A percentile compares a stretch with the other conserved stretches of the same genome.
phyloP scores from a whole-genome alignment of 257 asterid genomes.

The Fraxinus cuspidata region DNA sequence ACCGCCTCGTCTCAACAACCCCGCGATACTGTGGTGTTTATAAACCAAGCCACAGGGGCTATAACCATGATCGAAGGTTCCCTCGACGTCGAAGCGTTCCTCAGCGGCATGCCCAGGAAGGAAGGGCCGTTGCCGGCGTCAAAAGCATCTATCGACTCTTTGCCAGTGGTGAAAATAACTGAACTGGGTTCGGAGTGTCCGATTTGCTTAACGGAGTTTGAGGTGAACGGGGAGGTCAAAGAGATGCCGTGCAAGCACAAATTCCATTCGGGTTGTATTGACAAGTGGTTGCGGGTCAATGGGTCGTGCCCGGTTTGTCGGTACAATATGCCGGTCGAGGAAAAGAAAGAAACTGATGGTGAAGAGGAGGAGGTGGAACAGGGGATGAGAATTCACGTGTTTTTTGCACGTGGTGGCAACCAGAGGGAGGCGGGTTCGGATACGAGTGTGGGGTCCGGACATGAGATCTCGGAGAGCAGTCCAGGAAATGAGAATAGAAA shows the following conservation, averaged over 20 bases:
- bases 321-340: slow-evolving; percentile 43
- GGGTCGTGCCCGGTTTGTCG: slow-evolving; percentile 59
- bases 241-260: slow-evolving; percentile 57
- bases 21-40: background rate
- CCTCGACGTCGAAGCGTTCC: background rate
- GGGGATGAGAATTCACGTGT: slow-evolving; percentile 40
- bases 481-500: background rate
- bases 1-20: background rate
- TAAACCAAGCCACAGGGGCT: background rate
- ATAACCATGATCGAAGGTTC: background rate
- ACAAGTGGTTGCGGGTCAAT: slow-evolving; percentile 43
- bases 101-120: background rate
- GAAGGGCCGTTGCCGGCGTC: background rate
- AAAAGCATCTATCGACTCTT: background rate
- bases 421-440: slow-evolving; percentile 7
- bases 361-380: background rate
- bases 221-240: slow-evolving; percentile 33
- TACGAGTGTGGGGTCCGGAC: background rate
- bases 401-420: slow-evolving; percentile 19
- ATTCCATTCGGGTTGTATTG: slow-evolving; percentile 45
- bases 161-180: slow-evolving; percentile 12
- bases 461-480: background rate
- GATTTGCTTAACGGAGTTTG: slow-evolving; percentile 22
- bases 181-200: slow-evolving; percentile 19
- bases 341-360: slow-evolving; percentile 1